Evolutionary conservation across 2,329 filamentous ascomycete species (phyloP).

Genomic region (Aspergillus sp.): DNA sequence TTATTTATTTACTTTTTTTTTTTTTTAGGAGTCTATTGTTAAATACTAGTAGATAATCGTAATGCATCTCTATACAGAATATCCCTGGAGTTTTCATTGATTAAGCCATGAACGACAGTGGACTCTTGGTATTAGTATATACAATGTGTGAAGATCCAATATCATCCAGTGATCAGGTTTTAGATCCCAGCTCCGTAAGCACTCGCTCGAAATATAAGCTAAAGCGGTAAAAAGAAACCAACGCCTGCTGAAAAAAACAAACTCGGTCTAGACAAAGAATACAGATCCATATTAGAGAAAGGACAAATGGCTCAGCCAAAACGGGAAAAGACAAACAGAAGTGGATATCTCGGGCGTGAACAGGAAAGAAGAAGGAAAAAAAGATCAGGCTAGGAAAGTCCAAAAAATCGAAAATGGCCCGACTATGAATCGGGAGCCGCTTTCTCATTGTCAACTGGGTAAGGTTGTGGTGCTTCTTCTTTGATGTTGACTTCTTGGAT

Average conservation of each 20-base stretch:
- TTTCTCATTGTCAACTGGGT: slow-evolving; percentile 14
- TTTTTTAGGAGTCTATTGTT: background rate
- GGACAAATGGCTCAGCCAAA: slow-evolving; percentile 25
- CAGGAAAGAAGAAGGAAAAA: slow-evolving; percentile 14
- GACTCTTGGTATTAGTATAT: slow-evolving; percentile 1
- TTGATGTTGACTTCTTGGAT: slow-evolving; percentile 34
- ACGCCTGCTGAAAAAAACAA: slow-evolving; percentile 13
- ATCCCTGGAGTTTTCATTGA: background rate
- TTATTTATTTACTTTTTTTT: too few relatives aligned
- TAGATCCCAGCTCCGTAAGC: background rate
- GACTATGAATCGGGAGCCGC: slow-evolving; percentile 12
- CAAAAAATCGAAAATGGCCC: background rate
- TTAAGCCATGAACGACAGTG: background rate
- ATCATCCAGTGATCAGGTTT: background rate
- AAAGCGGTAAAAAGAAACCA: slow-evolving; percentile 5
- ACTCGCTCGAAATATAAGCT: background rate
- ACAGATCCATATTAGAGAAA: slow-evolving; percentile 10
- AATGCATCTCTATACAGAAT: background rate
- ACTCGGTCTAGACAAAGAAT: slow-evolving; percentile 11
- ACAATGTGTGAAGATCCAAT: background rate
- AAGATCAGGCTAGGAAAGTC: background rate
- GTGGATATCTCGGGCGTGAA: slow-evolving; percentile 29
- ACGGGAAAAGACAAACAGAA: slow-evolving; percentile 16
- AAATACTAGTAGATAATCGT: background rate
- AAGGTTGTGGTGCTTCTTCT: slow-evolving; percentile 26